Evolutionary conservation across 495 filamentous ascomycete species (phyloP), one percentile per base, ranked within the genome.

Genomic region (Staphylotrichum tortipilum): DNA sequence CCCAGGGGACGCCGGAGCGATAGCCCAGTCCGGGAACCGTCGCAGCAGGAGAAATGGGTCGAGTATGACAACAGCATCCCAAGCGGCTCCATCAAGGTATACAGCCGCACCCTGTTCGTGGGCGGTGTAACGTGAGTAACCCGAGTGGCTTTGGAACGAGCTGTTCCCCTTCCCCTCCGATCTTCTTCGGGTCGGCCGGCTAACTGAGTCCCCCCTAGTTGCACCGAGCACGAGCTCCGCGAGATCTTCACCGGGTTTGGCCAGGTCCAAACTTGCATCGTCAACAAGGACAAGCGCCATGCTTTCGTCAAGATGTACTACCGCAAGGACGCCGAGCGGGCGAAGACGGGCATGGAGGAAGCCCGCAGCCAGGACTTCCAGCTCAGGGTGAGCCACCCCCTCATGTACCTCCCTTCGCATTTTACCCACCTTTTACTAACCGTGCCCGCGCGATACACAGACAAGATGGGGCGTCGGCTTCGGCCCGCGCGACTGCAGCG

Each of bases 241-340:
- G 71, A 68, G 22, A 79, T 89, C 23, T 96, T 99, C 60, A 68
- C 71, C 57, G 79, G 78, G 19, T 95, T 81, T 60, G 92, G 92
- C 39, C 66, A 81, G 38, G 94, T 99, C 1, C 92, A 99, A 60
- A 94, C 89, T 10, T 95, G 89, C 66, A 99, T 99, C 52, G 91
- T 96, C 59, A 95, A 97, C 68, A 83, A 84, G 50, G 94, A 97
- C 56, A 97, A 95, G 68, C 85, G 92, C 19, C 94, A 97, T 68
- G 92, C 92, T 11, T 99, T 99, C 60, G 90, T 99, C 54, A 99
- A 99, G 67, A 97, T 99, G 92, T 77, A 89, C 49, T 87, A 77
- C 47, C 89, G 94, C 21, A 72, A 77, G 24, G 89, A 96, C 62
- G 90, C 92, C 10, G 76, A 95, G 23, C 67, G 63, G 43, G 92